Conservation (phyloP, 345 rosid genomes). For the Citrus maxima region DNA sequence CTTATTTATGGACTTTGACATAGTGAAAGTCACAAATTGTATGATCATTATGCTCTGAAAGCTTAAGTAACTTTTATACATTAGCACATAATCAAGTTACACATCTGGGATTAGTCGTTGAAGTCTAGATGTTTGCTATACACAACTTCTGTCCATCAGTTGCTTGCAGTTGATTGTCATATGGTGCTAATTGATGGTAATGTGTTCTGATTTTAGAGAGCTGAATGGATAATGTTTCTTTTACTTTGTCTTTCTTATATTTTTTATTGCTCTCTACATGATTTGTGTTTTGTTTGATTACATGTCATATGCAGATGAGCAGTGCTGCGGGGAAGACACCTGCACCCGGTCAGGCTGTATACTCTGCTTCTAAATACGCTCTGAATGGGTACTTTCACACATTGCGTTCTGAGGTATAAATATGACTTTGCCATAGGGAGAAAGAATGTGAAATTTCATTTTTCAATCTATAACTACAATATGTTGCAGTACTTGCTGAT, state of each 20-base stretch:
- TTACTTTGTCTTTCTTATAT: neutral
- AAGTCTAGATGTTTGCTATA: neutral
- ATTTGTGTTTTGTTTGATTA: neutral
- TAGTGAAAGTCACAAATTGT: neutral
- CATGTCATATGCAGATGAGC: conserved; percentile 60
- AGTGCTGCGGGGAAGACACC: conserved; percentile 98
- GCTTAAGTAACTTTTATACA: neutral
- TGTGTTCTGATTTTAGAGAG: neutral
- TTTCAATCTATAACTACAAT: neutral
- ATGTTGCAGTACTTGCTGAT: neutral
- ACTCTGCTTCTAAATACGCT: conserved; percentile 92
- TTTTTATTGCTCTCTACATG: neutral
- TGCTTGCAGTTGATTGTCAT: conserved; percentile 1
- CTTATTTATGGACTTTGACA: conserved; percentile 6
- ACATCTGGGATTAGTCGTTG: neutral
- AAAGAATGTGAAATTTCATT: neutral
- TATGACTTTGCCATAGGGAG: neutral
- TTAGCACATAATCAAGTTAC: neutral
- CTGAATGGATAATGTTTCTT: neutral
- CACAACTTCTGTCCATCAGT: neutral
- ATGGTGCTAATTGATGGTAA: neutral
- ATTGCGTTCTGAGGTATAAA: conserved; percentile 80
- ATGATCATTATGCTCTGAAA: neutral
- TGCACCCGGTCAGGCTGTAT: conserved; percentile 90
- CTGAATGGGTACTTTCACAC: conserved; percentile 88